These are phyloP conservation scores for Acacia melanoxylon DNA, from an alignment of 306 rosid genomes.

Conservation along the genomic window DNA sequence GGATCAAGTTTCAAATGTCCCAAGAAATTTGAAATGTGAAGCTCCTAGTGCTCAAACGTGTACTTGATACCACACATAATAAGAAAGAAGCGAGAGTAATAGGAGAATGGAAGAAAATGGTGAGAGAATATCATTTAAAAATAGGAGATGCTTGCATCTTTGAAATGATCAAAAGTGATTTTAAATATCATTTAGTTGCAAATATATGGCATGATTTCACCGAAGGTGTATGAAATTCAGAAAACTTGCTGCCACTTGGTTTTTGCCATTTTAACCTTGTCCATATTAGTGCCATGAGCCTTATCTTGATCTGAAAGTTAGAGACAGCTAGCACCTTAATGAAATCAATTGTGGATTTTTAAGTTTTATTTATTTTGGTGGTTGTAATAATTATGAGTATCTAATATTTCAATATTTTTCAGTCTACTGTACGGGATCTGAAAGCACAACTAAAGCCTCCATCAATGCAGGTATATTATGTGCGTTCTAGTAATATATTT, in stretches of 20 bases:
- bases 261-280: neutral
- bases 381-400: conserved; percentile 1
- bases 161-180: too few species aligned
- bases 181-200: too few species aligned
- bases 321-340: neutral
- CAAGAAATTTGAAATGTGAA: neutral
- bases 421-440: conserved; percentile 92
- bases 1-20: neutral
- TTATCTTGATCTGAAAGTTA: neutral
- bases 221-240: neutral
- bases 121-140: neutral
- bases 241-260: neutral
- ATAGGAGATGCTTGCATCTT: neutral
- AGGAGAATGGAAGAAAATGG: neutral
- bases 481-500: conserved; percentile 15
- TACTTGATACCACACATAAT: too few species aligned
- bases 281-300: neutral
- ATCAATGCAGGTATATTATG: conserved; percentile 76
- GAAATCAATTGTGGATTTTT: neutral
- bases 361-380: neutral
- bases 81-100: neutral
- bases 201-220: neutral
- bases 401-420: conserved; percentile 30
- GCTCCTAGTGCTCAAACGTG: too few species aligned
- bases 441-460: conserved; percentile 94